Conservation (phyloP, 306 rosid genomes). For the Comarum palustre region DNA sequence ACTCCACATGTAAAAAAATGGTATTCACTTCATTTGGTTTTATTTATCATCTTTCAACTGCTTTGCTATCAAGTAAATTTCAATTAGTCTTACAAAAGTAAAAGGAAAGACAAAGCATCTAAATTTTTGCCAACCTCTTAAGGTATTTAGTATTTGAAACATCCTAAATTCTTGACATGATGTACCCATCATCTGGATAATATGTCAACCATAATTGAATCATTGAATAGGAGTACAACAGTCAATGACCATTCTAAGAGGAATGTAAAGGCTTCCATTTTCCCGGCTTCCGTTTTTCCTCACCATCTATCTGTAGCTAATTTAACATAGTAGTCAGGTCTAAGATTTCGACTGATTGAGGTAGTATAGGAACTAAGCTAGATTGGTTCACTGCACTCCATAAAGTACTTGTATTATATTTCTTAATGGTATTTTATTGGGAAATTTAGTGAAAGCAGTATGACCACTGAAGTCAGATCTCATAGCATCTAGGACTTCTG, state of each 20-base stretch:
- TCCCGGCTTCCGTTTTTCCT: neutral
- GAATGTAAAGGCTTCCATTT: neutral
- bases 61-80: neutral
- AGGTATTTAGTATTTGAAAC: neutral
- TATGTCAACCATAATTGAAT: too few species aligned
- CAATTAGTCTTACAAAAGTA: neutral
- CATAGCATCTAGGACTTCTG: neutral
- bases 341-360: neutral
- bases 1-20: constrained; percentile 71
- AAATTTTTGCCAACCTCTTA: neutral
- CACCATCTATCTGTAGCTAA: neutral
- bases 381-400: neutral
- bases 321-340: neutral
- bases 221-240: too few species aligned
- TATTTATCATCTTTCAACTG: constrained; percentile 1
- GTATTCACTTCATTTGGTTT: constrained; percentile 36
- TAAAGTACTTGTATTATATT: neutral
- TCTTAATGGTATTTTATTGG: neutral
- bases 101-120: neutral
- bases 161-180: neutral
- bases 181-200: neutral
- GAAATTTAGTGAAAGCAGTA: neutral
- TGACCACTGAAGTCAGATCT: neutral
- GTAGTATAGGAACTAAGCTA: neutral
- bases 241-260: too few species aligned